Conservation (phyloP, 768 basidiomycete species). For the Kwoniella europaea region DNA sequence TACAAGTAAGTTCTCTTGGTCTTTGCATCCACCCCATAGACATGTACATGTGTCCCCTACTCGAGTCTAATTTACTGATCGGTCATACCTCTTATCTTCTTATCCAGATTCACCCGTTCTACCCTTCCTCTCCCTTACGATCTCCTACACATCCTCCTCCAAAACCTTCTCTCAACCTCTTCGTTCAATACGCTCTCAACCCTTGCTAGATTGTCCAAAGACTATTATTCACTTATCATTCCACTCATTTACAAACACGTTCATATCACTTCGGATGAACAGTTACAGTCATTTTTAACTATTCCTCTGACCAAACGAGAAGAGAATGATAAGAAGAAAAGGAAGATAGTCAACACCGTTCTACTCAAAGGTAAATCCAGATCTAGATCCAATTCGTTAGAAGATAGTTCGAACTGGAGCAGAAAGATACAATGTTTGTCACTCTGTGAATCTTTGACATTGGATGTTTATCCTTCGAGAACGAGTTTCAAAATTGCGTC, state of each 20-base stretch:
- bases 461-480: constrained; percentile 24
- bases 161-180: neutral
- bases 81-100: neutral
- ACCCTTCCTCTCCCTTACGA: constrained; percentile 17
- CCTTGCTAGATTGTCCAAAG: neutral
- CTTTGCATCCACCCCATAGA: neutral
- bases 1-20: constrained; percentile 1
- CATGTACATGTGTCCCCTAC: no score
- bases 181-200: constrained; percentile 5
- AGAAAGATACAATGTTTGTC: constrained; percentile 5
- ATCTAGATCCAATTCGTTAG: constrained; percentile 7
- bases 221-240: constrained; percentile 15
- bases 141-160: constrained; percentile 16
- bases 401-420: neutral
- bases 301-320: neutral
- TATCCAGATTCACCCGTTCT: constrained; percentile 6
- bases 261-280: constrained; percentile 21
- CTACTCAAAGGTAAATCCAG: neutral
- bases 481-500: constrained; percentile 11
- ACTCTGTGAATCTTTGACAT: neutral
- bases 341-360: neutral
- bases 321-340: neutral
- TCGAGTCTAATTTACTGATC: neutral
- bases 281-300: constrained; percentile 19
- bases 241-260: constrained; percentile 18